A percentile compares a stretch with the other conserved stretches of the same genome.
phyloP scores from a whole-genome alignment of 106 monocot genomes.

The Dioscorea alata region DNA sequence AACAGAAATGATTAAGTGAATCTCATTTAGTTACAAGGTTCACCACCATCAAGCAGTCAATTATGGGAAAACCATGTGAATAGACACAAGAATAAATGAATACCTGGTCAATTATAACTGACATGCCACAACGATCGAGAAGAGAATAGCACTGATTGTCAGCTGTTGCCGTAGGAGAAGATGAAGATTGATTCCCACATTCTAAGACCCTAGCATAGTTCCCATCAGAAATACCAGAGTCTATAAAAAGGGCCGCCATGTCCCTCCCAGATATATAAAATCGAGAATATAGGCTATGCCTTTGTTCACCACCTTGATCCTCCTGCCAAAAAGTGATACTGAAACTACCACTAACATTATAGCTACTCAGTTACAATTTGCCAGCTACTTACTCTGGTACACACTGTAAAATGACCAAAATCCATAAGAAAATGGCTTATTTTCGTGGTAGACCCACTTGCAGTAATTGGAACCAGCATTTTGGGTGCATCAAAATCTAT shows the following conservation, averaged over 20 bases:
- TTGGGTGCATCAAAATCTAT: conserved; percentile 99
- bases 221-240: conserved; percentile 16
- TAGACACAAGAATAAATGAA: not conserved
- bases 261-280: conserved; percentile 89
- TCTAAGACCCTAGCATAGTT: conserved; percentile 7
- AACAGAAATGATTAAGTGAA: not conserved
- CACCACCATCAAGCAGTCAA: too few relatives aligned
- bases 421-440: conserved; percentile 73
- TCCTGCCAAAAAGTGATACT: conserved; percentile 38
- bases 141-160: conserved; percentile 51
- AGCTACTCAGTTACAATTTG: too few relatives aligned
- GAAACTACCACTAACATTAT: not conserved
- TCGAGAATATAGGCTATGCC: conserved; percentile 74
- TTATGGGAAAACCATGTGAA: too few relatives aligned
- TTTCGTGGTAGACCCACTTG: conserved; percentile 14
- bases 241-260: conserved; percentile 84
- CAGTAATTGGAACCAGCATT: conserved; percentile 68
- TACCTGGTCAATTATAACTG: conserved; percentile 91
- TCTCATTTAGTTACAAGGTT: not conserved
- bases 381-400: conserved; percentile 60
- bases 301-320: conserved; percentile 49
- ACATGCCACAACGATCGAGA: conserved; percentile 93
- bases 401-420: conserved; percentile 94
- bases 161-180: conserved; percentile 1
- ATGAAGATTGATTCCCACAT: conserved; percentile 12